Conservation (phyloP, 2,329 filamentous ascomycete genomes). For the Cladosporium sp. region DNA sequence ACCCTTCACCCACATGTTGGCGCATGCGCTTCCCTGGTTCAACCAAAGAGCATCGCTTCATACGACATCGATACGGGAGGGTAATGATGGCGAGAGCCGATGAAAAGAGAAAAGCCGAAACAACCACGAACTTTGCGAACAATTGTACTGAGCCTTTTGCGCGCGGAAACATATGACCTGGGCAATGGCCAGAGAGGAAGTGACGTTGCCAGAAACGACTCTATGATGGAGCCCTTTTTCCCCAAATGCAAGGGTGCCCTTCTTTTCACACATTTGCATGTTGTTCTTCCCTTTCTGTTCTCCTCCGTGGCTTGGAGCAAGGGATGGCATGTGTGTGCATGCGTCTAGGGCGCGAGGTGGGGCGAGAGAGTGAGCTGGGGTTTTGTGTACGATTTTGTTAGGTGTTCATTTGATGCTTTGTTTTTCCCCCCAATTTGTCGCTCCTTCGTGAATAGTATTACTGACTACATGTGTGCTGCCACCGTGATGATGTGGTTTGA, state of each 20-base stretch:
- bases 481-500: not conserved
- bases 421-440: not conserved
- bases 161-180: conserved; percentile 12
- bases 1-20: not conserved
- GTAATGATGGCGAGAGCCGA: conserved; percentile 6
- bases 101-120: conserved; percentile 11
- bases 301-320: conserved; percentile 3
- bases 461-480: not conserved
- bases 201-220: conserved; percentile 9
- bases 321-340: conserved; percentile 6
- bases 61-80: conserved; percentile 2
- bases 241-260: conserved; percentile 17
- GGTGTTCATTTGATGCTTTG: conserved; percentile 16
- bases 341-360: not conserved
- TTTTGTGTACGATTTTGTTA: conserved; percentile 14
- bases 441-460: not conserved
- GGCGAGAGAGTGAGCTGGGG: conserved; percentile 2
- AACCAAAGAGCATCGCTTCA: conserved; percentile 12
- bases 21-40: conserved; percentile 10
- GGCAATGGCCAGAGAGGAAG: not conserved
- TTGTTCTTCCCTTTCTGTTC: not conserved
- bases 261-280: conserved; percentile 5
- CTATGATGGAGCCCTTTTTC: not conserved
- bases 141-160: conserved; percentile 12
- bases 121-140: conserved; percentile 12